A percentile compares a stretch with the other conserved stretches of the same genome.
These are phyloP conservation scores for Boletus smithii DNA, from an alignment of 1,284 basidiomycete genomes.

Conservation along the genomic window DNA sequence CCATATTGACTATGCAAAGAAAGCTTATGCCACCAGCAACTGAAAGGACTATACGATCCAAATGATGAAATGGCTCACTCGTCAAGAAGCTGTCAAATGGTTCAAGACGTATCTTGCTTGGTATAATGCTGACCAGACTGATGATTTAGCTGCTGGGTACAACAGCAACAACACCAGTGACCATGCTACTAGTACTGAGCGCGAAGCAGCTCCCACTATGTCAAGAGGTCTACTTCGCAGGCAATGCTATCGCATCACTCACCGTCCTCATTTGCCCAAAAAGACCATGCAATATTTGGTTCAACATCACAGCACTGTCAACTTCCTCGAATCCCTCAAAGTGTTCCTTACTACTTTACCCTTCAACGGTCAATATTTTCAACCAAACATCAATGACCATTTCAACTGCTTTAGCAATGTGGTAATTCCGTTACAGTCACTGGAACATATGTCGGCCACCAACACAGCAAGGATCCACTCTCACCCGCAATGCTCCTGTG, in stretches of 20 bases:
- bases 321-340: neutral
- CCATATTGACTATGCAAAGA: constrained; percentile 19
- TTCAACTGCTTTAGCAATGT: neutral
- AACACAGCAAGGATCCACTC: neutral
- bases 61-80: neutral
- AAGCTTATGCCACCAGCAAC: constrained; percentile 8
- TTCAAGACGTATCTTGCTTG: neutral
- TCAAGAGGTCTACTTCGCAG: no score
- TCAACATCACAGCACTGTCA: neutral
- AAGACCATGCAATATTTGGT: neutral
- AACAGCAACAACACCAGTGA: no score
- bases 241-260: neutral
- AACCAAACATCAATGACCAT: neutral
- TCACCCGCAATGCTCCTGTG: neutral
- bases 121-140: neutral
- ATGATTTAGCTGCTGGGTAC: no score
- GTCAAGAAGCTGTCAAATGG: neutral
- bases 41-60: constrained; percentile 4
- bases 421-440: neutral
- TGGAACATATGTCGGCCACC: neutral
- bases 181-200: no score
- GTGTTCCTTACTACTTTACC: neutral
- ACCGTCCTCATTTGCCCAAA: neutral
- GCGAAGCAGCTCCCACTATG: no score
- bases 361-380: neutral